Conservation (phyloP, 495 filamentous ascomycete species). For the Pyrenula massariospora region DNA sequence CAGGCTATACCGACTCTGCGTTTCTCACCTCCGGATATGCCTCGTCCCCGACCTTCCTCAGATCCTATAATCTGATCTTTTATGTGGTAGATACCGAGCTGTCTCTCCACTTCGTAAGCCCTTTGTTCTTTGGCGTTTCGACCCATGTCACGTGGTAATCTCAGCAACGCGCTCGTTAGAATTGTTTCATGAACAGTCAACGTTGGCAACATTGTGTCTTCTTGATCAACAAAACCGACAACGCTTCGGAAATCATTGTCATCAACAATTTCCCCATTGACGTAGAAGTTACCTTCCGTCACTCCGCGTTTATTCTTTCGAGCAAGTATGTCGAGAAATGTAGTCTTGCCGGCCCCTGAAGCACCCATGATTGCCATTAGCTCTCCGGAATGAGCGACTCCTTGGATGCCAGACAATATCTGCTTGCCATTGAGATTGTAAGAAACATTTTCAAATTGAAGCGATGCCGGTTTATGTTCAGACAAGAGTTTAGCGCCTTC, state of each 20-base stretch:
- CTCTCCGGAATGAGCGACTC: constrained; percentile 78
- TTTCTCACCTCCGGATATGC: constrained; percentile 96
- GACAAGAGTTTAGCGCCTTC: constrained; percentile 74
- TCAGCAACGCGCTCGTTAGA: constrained; percentile 79
- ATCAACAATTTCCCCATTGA: constrained; percentile 83
- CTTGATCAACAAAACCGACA: constrained; percentile 94
- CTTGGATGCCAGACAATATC: constrained; percentile 70
- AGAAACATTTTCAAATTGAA: constrained; percentile 80
- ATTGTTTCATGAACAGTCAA: constrained; percentile 98
- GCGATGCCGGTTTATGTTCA: constrained; percentile 79
- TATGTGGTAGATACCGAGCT: constrained; percentile 87
- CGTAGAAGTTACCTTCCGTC: constrained; percentile 72
- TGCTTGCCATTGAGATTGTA: constrained; percentile 80
- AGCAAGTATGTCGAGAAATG: constrained; percentile 92
- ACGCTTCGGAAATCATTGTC: constrained; percentile 83
- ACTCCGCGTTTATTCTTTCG: constrained; percentile 91
- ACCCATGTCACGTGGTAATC: constrained; percentile 85
- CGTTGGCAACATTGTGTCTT: constrained; percentile 94
- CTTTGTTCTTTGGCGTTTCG: constrained; percentile 72
- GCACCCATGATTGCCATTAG: constrained; percentile 97
- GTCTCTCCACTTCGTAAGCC: constrained; percentile 86
- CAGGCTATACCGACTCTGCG: constrained; percentile 93
- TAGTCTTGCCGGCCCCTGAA: constrained; percentile 94
- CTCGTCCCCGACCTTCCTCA: constrained; percentile 86
- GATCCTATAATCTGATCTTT: constrained; percentile 94